phyloP scores from a whole-genome alignment of 2,329 filamentous ascomycete species.

The Juglanconis sp. region DNA sequence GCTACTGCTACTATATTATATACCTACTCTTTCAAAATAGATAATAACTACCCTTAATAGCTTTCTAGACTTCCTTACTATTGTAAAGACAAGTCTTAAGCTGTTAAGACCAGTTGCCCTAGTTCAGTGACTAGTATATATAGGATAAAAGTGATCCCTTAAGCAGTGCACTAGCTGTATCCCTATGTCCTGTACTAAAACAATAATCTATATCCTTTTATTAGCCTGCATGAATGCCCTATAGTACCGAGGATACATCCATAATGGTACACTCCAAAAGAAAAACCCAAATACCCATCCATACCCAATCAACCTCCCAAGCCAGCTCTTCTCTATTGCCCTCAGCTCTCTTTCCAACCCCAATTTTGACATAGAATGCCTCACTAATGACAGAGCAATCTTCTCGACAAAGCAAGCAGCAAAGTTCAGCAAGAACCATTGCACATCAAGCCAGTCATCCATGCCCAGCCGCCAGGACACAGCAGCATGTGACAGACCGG shows the following conservation, averaged over 20 bases:
- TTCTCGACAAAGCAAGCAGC: conserved; percentile 7
- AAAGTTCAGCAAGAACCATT: conserved; percentile 20
- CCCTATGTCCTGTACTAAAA: no score
- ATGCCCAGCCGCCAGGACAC: conserved; percentile 13
- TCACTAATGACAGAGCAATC: not conserved
- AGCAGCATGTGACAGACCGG: conserved; percentile 11
- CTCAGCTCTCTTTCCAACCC: not conserved
- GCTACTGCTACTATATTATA: no score
- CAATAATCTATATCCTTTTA: no score
- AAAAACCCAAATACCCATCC: conserved; percentile 17
- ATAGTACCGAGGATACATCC: not conserved
- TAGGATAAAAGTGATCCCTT: no score
- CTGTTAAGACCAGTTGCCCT: no score
- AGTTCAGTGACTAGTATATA: no score
- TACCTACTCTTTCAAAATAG: no score
- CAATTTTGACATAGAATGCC: not conserved
- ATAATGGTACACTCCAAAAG: conserved; percentile 18
- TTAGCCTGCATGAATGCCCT: no score
- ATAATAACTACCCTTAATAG: no score
- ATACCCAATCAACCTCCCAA: conserved; percentile 7
- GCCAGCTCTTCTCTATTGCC: conserved; percentile 10
- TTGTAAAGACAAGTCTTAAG: no score
- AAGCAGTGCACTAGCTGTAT: no score
- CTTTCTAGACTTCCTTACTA: no score
- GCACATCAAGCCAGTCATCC: conserved; percentile 13